Percentiles rank a stretch among this genome's conserved stretches.
Evolutionary conservation across 1,284 basidiomycete species (phyloP).

Genomic region (Amanita bisporigera): DNA sequence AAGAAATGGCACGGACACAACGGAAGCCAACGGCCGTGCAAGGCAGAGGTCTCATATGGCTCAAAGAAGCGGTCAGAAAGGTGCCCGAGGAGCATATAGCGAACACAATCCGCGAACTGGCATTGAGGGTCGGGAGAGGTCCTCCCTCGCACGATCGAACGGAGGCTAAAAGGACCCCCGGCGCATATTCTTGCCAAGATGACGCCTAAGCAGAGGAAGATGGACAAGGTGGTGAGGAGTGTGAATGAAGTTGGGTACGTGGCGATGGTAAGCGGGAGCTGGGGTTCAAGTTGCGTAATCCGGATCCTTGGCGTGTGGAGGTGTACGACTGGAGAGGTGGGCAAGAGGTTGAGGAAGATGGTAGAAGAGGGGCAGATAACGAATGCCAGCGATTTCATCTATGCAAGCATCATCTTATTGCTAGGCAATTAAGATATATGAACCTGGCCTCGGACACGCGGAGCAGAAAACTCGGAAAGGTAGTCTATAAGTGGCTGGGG

Average conservation of each 20-base stretch:
- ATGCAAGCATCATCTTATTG: too few relatives aligned
- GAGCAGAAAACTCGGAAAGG: too few relatives aligned
- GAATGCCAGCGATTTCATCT: too few relatives aligned
- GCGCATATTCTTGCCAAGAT: conserved; percentile 61
- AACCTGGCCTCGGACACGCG: too few relatives aligned
- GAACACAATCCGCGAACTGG: conserved; percentile 65
- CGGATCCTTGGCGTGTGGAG: too few relatives aligned
- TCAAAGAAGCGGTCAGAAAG: conserved; percentile 50
- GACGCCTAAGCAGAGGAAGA: conserved; percentile 50
- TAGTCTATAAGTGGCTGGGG: too few relatives aligned
- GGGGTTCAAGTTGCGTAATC: too few relatives aligned
- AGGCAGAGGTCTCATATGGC: conserved; percentile 49
- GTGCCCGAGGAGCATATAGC: conserved; percentile 62
- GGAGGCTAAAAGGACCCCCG: conserved; percentile 61
- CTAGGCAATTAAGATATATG: too few relatives aligned
- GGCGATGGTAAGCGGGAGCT: too few relatives aligned
- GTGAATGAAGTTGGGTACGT: conserved; percentile 70
- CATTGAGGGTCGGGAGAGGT: conserved; percentile 63
- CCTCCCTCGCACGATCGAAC: conserved; percentile 51
- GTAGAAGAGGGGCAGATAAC: too few relatives aligned
- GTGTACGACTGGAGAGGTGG: too few relatives aligned
- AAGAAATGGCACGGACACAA: conserved; percentile 56
- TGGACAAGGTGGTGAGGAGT: conserved; percentile 56
- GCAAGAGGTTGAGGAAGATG: too few relatives aligned
- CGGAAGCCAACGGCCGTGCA: conserved; percentile 47